These are phyloP conservation scores for Ricinus communis DNA, from an alignment of 345 rosid species.

Conservation along the genomic window DNA sequence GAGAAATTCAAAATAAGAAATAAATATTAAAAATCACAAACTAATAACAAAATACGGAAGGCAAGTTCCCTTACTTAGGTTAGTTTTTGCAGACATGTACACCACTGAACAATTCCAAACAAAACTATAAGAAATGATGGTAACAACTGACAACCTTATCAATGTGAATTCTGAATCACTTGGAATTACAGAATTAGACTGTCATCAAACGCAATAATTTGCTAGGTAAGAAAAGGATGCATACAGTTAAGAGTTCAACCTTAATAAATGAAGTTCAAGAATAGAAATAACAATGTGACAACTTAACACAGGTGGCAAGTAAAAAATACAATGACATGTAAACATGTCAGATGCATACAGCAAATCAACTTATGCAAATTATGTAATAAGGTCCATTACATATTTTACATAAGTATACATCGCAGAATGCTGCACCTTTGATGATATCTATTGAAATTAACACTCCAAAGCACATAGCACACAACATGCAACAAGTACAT, in stretches of 20 bases:
- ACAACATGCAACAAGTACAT: constrained; percentile 3
- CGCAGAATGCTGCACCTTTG: neutral
- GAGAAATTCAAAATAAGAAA: neutral
- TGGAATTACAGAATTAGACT: neutral
- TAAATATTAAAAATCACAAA: neutral
- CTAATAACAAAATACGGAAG: neutral
- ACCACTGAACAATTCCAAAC: neutral
- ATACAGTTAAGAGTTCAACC: neutral
- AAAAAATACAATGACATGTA: neutral
- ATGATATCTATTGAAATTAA: neutral
- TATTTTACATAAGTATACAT: neutral
- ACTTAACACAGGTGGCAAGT: neutral
- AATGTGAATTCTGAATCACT: neutral
- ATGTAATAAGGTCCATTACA: too few relatives aligned
- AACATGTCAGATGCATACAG: too few relatives aligned
- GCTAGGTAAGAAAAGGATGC: neutral
- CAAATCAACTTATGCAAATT: neutral
- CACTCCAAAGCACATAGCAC: neutral
- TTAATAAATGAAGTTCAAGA: neutral
- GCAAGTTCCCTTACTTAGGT: neutral
- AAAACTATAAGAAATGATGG: neutral
- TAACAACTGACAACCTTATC: neutral
- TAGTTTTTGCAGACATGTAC: neutral
- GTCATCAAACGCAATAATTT: neutral
- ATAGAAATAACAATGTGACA: neutral